Base-by-base conservation (phyloP, 352 stramenopile species). In the Globisporangium irregulare region DNA sequence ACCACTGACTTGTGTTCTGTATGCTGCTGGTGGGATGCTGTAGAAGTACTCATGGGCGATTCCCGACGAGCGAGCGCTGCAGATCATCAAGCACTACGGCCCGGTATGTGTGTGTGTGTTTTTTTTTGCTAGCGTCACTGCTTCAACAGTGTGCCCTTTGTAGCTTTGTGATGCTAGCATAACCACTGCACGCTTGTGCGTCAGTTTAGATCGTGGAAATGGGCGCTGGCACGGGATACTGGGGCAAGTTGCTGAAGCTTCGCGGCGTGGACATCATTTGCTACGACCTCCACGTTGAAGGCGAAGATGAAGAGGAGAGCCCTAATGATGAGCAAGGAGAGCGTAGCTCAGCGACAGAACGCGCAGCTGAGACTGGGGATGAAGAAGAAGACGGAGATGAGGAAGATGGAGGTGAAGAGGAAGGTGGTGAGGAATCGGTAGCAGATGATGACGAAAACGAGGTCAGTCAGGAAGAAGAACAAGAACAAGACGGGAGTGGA, bases 31-130 rank as follows among this genome's bases (percentile, higher is more conserved):
- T 38, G 56, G 62, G 51, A 38, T 54, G 22, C 7, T 66, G 57
- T 77, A 98, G 82, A 89, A 89, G 74, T 98, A 97, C 75, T 81
- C 90, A 48, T 98, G 94, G 95, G 93, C 93, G 25, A 97, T 96
- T 54, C 95, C 95, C 0, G 84, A 97, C 74, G 80, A 93, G 59
- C 82, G 85, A 22, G 86, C 90, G 25, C 73, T 98, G 65, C 82
- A 78, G 4, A 94, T 98, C 72, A 87, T 98, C 73, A 94, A 95
- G 71, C 79, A 97, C 64, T 98, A 97, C 69, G 81, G 77, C 69
- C 91, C 90, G 59, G 87, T 95, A 68, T 29, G 73, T 41, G 51
- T 12, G 4, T 18, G 5, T 5, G 27, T 32, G 2, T 32, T 22
- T 7, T 32, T 0, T 32, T 32, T 48, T 20, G 18, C 3, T 60